Percentiles rank a stretch among this genome's conserved stretches.
These are phyloP conservation scores for Aureobasidium uvarum DNA, from an alignment of 2,329 filamentous ascomycete genomes.

Conservation along the genomic window DNA sequence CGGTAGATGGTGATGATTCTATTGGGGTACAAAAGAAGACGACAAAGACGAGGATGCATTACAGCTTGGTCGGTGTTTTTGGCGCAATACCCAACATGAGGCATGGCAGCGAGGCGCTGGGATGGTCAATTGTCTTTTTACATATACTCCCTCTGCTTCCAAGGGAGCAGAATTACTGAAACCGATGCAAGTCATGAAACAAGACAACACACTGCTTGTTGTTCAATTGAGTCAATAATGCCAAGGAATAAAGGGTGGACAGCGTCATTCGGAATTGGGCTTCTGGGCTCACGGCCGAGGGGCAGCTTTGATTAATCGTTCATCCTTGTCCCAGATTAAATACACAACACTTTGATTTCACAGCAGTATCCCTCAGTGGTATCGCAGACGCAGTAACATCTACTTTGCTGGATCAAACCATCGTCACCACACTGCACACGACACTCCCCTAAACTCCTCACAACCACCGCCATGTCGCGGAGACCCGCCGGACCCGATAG, in stretches of 20 bases:
- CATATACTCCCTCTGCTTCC: not conserved
- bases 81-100: constrained; percentile 20
- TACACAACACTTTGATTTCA: not conserved
- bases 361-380: not conserved
- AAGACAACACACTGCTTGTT: not conserved
- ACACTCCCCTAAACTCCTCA: not conserved
- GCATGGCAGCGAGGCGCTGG: constrained; percentile 26
- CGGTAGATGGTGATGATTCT: constrained; percentile 26
- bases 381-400: not conserved
- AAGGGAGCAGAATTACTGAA: not conserved
- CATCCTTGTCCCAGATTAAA: not conserved
- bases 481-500: constrained; percentile 79
- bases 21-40: constrained; percentile 22
- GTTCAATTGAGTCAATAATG: not conserved
- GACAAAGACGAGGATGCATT: constrained; percentile 1
- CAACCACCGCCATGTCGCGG: constrained; percentile 64
- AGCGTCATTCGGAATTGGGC: constrained; percentile 3
- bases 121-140: constrained; percentile 12
- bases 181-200: constrained; percentile 12
- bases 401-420: not conserved
- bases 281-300: not conserved
- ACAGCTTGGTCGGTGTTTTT: constrained; percentile 22
- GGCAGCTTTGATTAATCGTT: constrained; percentile 20
- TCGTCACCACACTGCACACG: not conserved
- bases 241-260: constrained; percentile 4